phyloP scores from a whole-genome alignment of 768 basidiomycete genomes.

The Exidia glandulosa region DNA sequence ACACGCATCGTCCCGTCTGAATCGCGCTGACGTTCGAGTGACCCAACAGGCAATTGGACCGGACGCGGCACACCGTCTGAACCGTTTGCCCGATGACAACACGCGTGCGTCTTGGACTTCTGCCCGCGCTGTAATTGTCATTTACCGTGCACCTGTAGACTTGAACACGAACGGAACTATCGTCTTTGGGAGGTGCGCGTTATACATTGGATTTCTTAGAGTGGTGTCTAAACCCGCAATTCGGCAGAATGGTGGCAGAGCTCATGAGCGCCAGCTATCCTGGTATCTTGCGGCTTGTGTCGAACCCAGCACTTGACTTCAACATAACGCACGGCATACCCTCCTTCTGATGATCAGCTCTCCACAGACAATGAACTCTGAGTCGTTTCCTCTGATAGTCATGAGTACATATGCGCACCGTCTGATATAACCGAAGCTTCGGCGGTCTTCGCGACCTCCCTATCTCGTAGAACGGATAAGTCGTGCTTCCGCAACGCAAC shows the following conservation, averaged over 20 bases:
- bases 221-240: background rate
- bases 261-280: background rate
- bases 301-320: background rate
- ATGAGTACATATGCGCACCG: too few relatives aligned
- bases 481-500: too few relatives aligned
- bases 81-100: conserved; percentile 27
- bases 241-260: background rate
- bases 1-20: background rate
- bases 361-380: too few relatives aligned
- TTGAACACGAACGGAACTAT: conserved; percentile 30
- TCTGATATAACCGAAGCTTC: too few relatives aligned
- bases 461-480: too few relatives aligned
- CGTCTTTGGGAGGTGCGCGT: conserved; percentile 22
- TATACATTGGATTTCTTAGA: too few relatives aligned
- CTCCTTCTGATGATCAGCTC: background rate
- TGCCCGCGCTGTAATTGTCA: background rate
- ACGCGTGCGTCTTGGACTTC: background rate
- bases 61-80: conserved; percentile 27
- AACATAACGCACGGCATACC: background rate
- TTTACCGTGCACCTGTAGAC: conserved; percentile 10
- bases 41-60: conserved; percentile 26
- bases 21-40: background rate
- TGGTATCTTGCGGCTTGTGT: background rate
- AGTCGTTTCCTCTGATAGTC: too few relatives aligned
- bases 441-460: too few relatives aligned